Conservation (phyloP, 371 early-diverging fungal genomes). For the Mucor piriformis region DNA sequence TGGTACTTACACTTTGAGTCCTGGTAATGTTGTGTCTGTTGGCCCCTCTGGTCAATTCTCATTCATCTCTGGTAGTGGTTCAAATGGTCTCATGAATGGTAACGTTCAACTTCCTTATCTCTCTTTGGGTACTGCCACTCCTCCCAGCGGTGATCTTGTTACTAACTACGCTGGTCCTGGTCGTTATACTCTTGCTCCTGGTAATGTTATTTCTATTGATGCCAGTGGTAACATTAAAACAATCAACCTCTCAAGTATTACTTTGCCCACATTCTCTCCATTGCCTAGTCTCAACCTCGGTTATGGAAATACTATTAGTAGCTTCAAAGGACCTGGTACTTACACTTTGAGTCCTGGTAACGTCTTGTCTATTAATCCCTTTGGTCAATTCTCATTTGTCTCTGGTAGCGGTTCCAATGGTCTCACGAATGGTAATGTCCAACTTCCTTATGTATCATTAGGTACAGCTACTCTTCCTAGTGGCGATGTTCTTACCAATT, state of each 20-base stretch:
- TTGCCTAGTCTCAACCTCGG: not conserved
- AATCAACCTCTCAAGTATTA: not conserved
- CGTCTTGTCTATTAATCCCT: not conserved
- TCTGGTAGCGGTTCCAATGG: not conserved
- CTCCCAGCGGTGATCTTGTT: not conserved
- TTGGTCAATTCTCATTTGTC: not conserved
- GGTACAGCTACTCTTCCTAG: not conserved
- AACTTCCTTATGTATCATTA: not conserved
- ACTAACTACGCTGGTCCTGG: slow-evolving; percentile 10
- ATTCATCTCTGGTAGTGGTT: not conserved
- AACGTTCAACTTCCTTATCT: not conserved
- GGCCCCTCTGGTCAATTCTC: not conserved
- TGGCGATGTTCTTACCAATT: not conserved
- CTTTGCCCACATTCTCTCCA: not conserved
- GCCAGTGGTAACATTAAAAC: not conserved
- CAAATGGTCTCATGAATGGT: not conserved
- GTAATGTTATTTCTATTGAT: slow-evolving; percentile 4
- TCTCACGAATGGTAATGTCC: not conserved
- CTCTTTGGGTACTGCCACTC: not conserved
- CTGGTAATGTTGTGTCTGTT: not conserved
- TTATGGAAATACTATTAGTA: not conserved
- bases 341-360: slow-evolving; percentile 3
- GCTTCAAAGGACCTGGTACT: slow-evolving; percentile 6
- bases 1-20: slow-evolving; percentile 7
- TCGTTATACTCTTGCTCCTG: slow-evolving; percentile 2